A percentile compares a stretch with the other conserved stretches of the same genome.
Conservation (phyloP, 2,329 filamentous ascomycete genomes). For the Elsinoe perseae region DNA sequence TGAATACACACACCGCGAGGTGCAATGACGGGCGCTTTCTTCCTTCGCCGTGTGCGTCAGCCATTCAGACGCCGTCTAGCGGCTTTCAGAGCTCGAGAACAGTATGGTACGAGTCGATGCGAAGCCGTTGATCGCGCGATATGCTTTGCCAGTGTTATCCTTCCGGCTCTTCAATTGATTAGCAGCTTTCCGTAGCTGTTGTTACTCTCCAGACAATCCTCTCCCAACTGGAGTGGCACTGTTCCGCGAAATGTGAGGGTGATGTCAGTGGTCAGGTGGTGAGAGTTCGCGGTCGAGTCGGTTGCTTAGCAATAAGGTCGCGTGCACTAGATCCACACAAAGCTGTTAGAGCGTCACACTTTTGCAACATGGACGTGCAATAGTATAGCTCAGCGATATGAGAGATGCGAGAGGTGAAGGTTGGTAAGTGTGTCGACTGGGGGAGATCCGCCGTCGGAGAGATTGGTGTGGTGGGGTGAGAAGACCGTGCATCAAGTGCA, state of each 20-base stretch:
- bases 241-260: not conserved
- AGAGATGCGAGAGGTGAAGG: not conserved
- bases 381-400: not conserved
- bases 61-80: constrained; percentile 1
- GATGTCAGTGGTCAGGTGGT: constrained; percentile 7
- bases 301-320: not conserved
- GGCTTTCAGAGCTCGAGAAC: not conserved
- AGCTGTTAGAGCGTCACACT: not conserved
- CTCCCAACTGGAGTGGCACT: not conserved
- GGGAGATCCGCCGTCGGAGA: not conserved
- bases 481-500: not conserved
- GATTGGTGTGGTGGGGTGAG: constrained; percentile 1
- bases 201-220: not conserved
- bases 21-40: constrained; percentile 5
- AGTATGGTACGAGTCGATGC: not conserved
- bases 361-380: not conserved
- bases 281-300: not conserved
- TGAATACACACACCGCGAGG: not conserved
- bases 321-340: not conserved
- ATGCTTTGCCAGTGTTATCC: not conserved
- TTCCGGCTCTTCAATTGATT: not conserved
- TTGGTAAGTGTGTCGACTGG: not conserved
- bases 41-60: not conserved
- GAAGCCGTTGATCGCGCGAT: not conserved
- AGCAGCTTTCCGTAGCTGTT: not conserved